Evolutionary conservation across 2,329 filamentous ascomycete genomes (phyloP).

Genomic region (Exophiala mesophila): DNA sequence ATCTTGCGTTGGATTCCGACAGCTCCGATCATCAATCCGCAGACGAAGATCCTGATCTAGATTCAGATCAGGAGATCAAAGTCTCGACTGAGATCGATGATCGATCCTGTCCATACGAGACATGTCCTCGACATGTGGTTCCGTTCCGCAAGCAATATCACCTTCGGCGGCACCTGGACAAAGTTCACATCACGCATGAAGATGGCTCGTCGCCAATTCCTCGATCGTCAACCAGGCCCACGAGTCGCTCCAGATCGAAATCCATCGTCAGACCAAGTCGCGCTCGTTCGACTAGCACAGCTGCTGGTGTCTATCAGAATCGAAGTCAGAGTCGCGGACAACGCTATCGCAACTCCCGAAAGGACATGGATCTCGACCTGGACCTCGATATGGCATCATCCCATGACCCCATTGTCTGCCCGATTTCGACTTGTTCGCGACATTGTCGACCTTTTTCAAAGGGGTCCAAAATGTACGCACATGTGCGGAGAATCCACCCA

Average conservation of each 20-base stretch:
- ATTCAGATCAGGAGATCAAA: background rate
- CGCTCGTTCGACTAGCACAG: constrained; percentile 4
- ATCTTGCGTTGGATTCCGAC: constrained; percentile 14
- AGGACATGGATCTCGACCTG: constrained; percentile 1
- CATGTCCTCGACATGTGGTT: constrained; percentile 18
- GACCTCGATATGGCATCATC: background rate
- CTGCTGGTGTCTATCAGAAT: constrained; percentile 8
- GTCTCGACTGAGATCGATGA: background rate
- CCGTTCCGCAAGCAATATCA: constrained; percentile 22
- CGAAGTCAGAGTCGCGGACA: too few species aligned
- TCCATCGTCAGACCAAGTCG: background rate
- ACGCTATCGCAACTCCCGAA: too few species aligned
- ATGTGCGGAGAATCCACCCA: constrained; percentile 25
- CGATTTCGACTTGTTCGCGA: constrained; percentile 19
- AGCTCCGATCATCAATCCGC: background rate
- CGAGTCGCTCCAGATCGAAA: background rate
- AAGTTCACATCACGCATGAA: constrained; percentile 7
- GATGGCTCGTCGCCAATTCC: too few species aligned
- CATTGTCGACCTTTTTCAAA: constrained; percentile 13
- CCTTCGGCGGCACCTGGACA: constrained; percentile 20
- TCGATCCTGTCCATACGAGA: constrained; percentile 18
- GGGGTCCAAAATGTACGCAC: constrained; percentile 22
- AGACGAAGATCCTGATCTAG: background rate
- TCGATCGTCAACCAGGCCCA: background rate
- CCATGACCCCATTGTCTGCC: constrained; percentile 17